phyloP scores from a whole-genome alignment of 306 rosid species.

The Begonia peltatifolia region DNA sequence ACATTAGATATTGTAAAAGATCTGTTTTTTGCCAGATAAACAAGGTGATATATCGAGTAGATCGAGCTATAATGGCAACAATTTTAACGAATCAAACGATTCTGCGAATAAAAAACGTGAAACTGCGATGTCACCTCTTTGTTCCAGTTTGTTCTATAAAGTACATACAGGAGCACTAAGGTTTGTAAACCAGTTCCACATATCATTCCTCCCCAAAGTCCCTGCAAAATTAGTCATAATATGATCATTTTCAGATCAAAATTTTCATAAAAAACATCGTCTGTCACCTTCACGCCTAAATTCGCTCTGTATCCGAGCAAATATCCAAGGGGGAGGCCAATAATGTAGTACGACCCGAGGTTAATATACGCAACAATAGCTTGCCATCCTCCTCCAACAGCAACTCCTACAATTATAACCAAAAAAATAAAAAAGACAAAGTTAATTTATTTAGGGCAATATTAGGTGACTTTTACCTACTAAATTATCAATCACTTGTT shows the following conservation, averaged over 20 bases:
- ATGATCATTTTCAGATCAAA: too few species aligned
- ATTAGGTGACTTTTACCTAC: too few species aligned
- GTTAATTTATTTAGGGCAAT: too few species aligned
- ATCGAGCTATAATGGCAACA: too few species aligned
- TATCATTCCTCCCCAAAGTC: slow-evolving; percentile 17
- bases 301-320: background rate
- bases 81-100: too few species aligned
- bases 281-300: background rate
- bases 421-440: background rate
- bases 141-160: slow-evolving; percentile 26
- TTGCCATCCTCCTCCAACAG: slow-evolving; percentile 38
- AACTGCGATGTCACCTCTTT: slow-evolving; percentile 18
- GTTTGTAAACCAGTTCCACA: slow-evolving; percentile 23
- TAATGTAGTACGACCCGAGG: slow-evolving; percentile 17
- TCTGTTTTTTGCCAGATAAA: too few species aligned
- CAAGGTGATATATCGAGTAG: too few species aligned
- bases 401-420: slow-evolving; percentile 20
- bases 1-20: too few species aligned
- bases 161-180: slow-evolving; percentile 8
- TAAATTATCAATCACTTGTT: too few species aligned
- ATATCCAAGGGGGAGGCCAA: slow-evolving; percentile 26
- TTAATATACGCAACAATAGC: slow-evolving; percentile 14
- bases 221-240: background rate
- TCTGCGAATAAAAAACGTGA: too few species aligned
- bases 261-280: too few species aligned